Evolutionary conservation across 1,284 basidiomycete genomes (phyloP).

Genomic region (Rugosomyces carneus): DNA sequence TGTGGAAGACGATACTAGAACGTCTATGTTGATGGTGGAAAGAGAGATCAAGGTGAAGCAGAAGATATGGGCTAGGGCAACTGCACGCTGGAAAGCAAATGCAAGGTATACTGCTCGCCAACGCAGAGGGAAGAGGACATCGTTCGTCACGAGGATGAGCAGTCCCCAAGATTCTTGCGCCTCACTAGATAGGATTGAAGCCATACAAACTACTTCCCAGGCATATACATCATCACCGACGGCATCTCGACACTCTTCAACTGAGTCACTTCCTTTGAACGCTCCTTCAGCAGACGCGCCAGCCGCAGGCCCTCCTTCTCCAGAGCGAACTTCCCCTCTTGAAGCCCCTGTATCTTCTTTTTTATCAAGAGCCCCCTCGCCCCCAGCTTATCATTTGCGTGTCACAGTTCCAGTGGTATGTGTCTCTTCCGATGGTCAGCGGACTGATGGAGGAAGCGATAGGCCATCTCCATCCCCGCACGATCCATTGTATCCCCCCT

Average conservation of each 20-base stretch:
- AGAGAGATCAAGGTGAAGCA: constrained; percentile 43
- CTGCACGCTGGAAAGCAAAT: constrained; percentile 58
- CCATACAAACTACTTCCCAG: constrained; percentile 2
- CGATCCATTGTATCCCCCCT: not conserved
- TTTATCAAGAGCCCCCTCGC: constrained; percentile 5
- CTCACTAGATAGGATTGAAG: constrained; percentile 11
- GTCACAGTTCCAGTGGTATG: constrained; percentile 16
- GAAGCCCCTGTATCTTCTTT: not conserved
- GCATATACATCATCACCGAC: constrained; percentile 4
- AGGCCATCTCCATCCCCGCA: constrained; percentile 1
- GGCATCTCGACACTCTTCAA: constrained; percentile 14
- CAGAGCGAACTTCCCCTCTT: not conserved
- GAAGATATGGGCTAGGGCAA: constrained; percentile 55
- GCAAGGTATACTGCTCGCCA: constrained; percentile 50
- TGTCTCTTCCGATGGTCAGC: constrained; percentile 11
- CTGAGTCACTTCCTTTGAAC: constrained; percentile 11
- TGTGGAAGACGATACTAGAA: constrained; percentile 19
- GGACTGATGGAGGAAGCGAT: not conserved
- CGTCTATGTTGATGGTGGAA: constrained; percentile 30
- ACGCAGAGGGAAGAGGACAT: constrained; percentile 37
- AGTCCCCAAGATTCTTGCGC: constrained; percentile 22
- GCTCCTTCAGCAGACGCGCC: constrained; percentile 2
- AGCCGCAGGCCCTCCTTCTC: not conserved
- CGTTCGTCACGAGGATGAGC: constrained; percentile 18
- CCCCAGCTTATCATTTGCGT: constrained; percentile 32